A percentile compares a stretch with the other conserved stretches of the same genome.
Conservation (phyloP, 441 rosid genomes). For the Eruca vesicaria region DNA sequence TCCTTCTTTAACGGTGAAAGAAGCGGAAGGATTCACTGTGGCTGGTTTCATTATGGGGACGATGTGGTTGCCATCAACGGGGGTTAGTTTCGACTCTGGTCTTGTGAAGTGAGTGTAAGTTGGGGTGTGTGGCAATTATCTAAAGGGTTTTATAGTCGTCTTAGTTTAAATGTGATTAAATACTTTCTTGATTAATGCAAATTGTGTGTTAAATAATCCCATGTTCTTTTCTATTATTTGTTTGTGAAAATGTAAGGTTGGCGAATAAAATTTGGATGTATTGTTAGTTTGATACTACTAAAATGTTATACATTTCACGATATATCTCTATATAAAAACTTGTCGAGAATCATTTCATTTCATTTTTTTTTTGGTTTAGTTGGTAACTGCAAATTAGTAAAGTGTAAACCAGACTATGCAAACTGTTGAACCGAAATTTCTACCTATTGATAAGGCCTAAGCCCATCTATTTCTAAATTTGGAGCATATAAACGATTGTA, state of each 20-base stretch:
- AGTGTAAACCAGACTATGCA: not conserved
- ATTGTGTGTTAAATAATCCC: not conserved
- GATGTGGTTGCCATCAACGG: conserved; percentile 42
- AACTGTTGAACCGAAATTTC: not conserved
- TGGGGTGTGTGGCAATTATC: not conserved
- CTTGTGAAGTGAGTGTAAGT: conserved; percentile 28
- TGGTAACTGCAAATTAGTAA: not conserved
- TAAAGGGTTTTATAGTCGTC: not conserved
- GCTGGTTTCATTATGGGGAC: conserved; percentile 31
- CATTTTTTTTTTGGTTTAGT: not conserved
- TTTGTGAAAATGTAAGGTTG: not conserved
- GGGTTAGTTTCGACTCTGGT: conserved; percentile 40
- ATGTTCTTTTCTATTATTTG: not conserved
- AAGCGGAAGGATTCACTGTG: conserved; percentile 38
- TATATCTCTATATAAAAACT: not conserved
- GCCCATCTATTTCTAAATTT: not conserved
- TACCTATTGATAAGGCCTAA: not conserved
- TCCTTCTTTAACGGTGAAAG: conserved; percentile 12
- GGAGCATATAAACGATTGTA: not conserved
- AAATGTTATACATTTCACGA: not conserved
- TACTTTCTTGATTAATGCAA: not conserved
- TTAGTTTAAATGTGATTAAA: conserved; percentile 3
- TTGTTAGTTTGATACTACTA: no score
- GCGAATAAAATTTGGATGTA: not conserved
- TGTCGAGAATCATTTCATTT: not conserved